Evolutionary conservation across 768 basidiomycete genomes (phyloP), one percentile per base, ranked within the genome.

Genomic region (Lanmaoa rubissima): DNA sequence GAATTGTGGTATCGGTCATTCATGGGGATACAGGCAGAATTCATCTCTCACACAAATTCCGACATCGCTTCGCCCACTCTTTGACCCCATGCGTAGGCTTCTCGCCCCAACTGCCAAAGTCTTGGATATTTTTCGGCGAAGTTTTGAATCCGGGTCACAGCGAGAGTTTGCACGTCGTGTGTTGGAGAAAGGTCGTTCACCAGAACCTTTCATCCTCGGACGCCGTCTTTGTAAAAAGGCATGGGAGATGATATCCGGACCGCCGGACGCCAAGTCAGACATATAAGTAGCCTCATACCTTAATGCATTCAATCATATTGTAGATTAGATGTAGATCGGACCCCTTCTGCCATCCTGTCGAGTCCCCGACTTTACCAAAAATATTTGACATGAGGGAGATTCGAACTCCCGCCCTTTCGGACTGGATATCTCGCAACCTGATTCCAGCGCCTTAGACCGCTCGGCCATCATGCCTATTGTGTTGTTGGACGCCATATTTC

Each of bases 111-210:
- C 87, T 1, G 62, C 73, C 51, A 79, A 75, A 50, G 78, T 79
- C 17, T 65, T 90, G 11, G 69, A 68, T 13, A 79, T 86, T 24
- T 71, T 84, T 24, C 78, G 70, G 34, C 79, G 82, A 39, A 87
- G 79, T 55, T 58, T 88, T 16, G 66, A 73, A 16, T 81, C 81
- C 1, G 88, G 88, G 12, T 80, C 82, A 55, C 83, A 86, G 58
- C 75, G 65, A 48, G 73, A 82, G 61, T 82, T 91, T 65, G 84
- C 79, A 3, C 63, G 63, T 32, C 82, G 82, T 4, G 70, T 85
- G 16, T 83, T 82, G 80, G 82, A 86, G 65, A 89, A 86, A 66
- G 81, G 86, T 17, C 77, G 74, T 71, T 81, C 83, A 1, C 75
- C 77, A 13, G 85, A 89, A 51, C 89, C 89, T 1, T 82, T 71